Evolutionary conservation across 306 rosid genomes (phyloP).

Genomic region (Bauhinia variegata): DNA sequence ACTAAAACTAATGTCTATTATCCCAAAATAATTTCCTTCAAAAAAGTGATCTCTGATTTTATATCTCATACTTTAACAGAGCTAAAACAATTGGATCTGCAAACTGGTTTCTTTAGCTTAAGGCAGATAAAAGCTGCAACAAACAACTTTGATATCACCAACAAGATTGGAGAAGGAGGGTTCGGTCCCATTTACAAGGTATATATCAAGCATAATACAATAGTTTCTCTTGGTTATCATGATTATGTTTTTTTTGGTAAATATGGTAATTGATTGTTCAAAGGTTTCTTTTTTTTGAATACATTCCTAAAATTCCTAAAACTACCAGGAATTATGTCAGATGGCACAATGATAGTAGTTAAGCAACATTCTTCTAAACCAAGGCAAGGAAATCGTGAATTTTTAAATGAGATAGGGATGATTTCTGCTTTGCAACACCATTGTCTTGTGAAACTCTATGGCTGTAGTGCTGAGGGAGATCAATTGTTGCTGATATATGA

Average conservation of each 20-base stretch:
- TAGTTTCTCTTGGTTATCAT: background rate
- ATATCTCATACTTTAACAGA: too few species aligned
- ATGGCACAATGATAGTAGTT: slow-evolving; percentile 45
- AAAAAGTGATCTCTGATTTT: too few species aligned
- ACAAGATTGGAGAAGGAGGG: too few species aligned
- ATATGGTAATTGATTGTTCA: background rate
- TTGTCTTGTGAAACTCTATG: slow-evolving; percentile 51
- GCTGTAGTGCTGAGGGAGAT: slow-evolving; percentile 48
- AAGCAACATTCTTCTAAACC: slow-evolving; percentile 52
- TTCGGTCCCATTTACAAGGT: too few species aligned
- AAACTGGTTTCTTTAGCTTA: too few species aligned
- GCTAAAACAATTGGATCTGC: too few species aligned
- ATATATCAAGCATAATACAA: background rate
- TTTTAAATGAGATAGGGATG: slow-evolving; percentile 53
- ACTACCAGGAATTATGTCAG: slow-evolving; percentile 45
- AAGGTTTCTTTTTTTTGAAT: too few species aligned
- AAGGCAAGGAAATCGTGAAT: slow-evolving; percentile 54
- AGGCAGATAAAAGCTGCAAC: too few species aligned
- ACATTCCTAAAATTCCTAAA: background rate
- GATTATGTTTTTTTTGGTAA: background rate
- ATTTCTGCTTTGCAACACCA: slow-evolving; percentile 54
- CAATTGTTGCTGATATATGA: slow-evolving; percentile 49
- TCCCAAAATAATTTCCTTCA: slow-evolving; percentile 9
- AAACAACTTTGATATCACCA: too few species aligned
- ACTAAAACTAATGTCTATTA: background rate